A percentile compares a stretch with the other conserved stretches of the same genome.
phyloP scores from a whole-genome alignment of 305 asterid genomes.

The Lippia alba region DNA sequence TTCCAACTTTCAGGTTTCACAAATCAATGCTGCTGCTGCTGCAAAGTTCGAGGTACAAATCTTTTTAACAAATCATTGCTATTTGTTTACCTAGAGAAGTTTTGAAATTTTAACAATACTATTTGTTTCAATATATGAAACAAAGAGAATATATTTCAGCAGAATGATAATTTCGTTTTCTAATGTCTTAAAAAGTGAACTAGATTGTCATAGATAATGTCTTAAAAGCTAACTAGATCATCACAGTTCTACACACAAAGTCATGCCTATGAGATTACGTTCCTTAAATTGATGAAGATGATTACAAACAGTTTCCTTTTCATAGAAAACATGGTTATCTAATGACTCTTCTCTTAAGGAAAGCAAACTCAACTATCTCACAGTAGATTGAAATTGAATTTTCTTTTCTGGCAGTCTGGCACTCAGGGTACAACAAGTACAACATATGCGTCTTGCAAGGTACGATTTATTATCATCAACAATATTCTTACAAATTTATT shows the following conservation, averaged over 20 bases:
- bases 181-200: neutral
- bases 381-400: neutral
- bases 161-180: neutral
- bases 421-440: neutral
- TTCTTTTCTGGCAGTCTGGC: neutral
- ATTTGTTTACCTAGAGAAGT: neutral
- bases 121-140: neutral
- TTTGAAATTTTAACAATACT: neutral
- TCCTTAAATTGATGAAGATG: neutral
- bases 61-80: neutral
- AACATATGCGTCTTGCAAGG: neutral
- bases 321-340: neutral
- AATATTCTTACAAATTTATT: too few relatives aligned
- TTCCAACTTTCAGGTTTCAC: conserved; percentile 6
- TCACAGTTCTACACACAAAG: neutral
- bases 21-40: neutral
- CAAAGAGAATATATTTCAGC: neutral
- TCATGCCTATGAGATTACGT: neutral
- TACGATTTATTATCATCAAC: neutral
- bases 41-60: conserved; percentile 11
- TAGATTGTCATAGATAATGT: too few relatives aligned
- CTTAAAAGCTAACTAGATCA: neutral
- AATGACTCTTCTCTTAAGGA: neutral
- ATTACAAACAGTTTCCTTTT: neutral
- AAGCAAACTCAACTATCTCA: neutral